Base-by-base conservation (phyloP, 2,329 filamentous ascomycete species). In the Ceratocystis destructans region DNA sequence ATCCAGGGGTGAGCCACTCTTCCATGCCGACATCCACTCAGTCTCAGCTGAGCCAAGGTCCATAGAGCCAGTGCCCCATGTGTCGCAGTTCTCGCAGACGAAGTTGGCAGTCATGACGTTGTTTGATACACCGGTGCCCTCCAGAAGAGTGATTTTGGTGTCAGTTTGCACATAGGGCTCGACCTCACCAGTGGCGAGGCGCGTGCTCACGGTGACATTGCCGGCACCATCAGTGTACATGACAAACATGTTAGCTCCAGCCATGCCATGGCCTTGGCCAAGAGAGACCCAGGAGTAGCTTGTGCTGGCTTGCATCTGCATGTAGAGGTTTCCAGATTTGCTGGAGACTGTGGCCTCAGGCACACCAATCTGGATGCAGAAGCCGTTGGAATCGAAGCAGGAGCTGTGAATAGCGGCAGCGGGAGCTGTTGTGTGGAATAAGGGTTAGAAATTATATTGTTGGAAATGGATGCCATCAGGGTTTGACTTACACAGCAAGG, bases 161-260 rank as follows among this genome's bases (percentile, higher is more conserved):
- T 76, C 74, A 1, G 73, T 70, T 1, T 74, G 75, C 73, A 81
- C 79, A 31, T 73, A 61, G 0, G 85, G 85, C 75, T 76, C 73
- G 45, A 72, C 69, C 69, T 86, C 76, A 6, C 77, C 77, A 0
- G 71, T 74, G 37, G 79, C 82, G 2, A 73, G 70, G 25, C 85
- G 80, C 1, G 83, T 78, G 69, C 83, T 86, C 64, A 87, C 72
- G 0, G 85, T 87, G 28, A 87, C 77, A 71, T 87, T 86, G 68
- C 80, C 80, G 2, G 70, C 69, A 67, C 82, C 82, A 69, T 84
- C 78, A 59, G 81, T 74, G 73, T 87, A 87, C 70, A 87, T 77
- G 71, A 87, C 69, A 71, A 87, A 86, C 67, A 87, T 85, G 72
- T 84, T 80, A 62, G 84, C 73, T 41, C 78, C 80, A 15, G 72